These are phyloP conservation scores for Trichothecium sympodiale DNA, from an alignment of 2,329 filamentous ascomycete species.

Conservation along the genomic window DNA sequence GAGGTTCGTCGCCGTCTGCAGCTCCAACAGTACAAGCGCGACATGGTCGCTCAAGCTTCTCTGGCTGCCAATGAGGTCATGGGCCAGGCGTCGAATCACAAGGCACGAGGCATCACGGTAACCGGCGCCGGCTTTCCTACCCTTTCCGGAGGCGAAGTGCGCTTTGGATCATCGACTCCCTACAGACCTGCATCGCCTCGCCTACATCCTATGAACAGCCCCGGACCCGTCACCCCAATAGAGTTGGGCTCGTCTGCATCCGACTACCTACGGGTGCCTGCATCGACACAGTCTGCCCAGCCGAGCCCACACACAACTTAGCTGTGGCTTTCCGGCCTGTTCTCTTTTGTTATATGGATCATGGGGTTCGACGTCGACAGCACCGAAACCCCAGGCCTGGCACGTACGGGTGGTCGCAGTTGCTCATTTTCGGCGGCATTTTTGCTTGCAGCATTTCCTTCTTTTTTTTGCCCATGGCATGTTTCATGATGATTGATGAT, in stretches of 20 bases:
- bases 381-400: too few relatives aligned
- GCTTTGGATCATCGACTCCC: slow-evolving; percentile 21
- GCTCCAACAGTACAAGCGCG: slow-evolving; percentile 47
- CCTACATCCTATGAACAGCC: slow-evolving; percentile 42
- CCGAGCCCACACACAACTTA: too few relatives aligned
- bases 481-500: too few relatives aligned
- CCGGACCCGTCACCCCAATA: slow-evolving; percentile 52
- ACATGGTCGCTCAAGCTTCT: slow-evolving; percentile 48
- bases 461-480: too few relatives aligned
- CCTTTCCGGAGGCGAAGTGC: slow-evolving; percentile 18
- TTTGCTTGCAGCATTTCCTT: too few relatives aligned
- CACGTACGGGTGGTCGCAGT: too few relatives aligned
- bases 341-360: too few relatives aligned
- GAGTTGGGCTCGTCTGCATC: slow-evolving; percentile 29
- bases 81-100: slow-evolving; percentile 13
- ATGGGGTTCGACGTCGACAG: too few relatives aligned
- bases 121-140: not conserved
- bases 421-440: too few relatives aligned
- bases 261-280: slow-evolving; percentile 20
- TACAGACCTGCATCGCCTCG: slow-evolving; percentile 39
- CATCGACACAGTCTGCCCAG: too few relatives aligned
- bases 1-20: slow-evolving; percentile 40
- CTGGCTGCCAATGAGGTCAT: slow-evolving; percentile 27
- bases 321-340: too few relatives aligned
- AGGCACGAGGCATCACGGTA: not conserved